Base-by-base conservation (phyloP, 129 eudicot genomes). In the Lonicera japonica region DNA sequence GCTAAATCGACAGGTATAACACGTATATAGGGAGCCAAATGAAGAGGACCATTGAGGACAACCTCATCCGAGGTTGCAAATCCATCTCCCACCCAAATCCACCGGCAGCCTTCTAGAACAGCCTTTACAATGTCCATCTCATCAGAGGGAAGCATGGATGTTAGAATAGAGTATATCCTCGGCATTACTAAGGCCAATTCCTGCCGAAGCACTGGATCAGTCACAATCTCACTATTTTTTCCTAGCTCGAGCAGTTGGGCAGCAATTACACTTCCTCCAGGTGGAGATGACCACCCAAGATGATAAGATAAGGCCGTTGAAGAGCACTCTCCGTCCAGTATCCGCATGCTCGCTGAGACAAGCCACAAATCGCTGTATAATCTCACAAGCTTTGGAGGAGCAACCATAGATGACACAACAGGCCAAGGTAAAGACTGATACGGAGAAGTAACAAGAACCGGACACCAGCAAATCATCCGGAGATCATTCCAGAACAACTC, bases 71-170 rank as follows among this genome's bases (percentile, higher is more conserved):
- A 82, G 52, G 87, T 88, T 45, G 96, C 96, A 79, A 94, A 94
- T 34, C 99, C 99, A 71, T 88, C 99, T 60, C 99, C 99, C 12
- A 94, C 99, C 99, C 99, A 94, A 71, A 94, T 80, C 99, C 99
- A 94, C 54, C 96, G 79, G 62, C 85, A 85, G 58, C 96, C 95
- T 75, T 94, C 99, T 72, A 94, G 81, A 73, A 94, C 83, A 78
- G 92, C 99, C 79, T 88, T 94, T 51, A 94, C 95, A 66, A 94
- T 79, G 58, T 94, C 96, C 82, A 94, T 85, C 72, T 88, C 96
- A 61, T 94, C 99, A 29, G 95, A 73, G 60, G 80, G 80, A 53
- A 88, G 39, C 83, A 88, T 79, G 67, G 75, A 70, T 69, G 70
- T 67, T 11, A 94, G 65, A 64, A 86, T 79, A 45, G 99, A 74